Evolutionary conservation across 2,329 filamentous ascomycete species (phyloP), one percentile per base, ranked within the genome.

Genomic region (Fusarium sp.): DNA sequence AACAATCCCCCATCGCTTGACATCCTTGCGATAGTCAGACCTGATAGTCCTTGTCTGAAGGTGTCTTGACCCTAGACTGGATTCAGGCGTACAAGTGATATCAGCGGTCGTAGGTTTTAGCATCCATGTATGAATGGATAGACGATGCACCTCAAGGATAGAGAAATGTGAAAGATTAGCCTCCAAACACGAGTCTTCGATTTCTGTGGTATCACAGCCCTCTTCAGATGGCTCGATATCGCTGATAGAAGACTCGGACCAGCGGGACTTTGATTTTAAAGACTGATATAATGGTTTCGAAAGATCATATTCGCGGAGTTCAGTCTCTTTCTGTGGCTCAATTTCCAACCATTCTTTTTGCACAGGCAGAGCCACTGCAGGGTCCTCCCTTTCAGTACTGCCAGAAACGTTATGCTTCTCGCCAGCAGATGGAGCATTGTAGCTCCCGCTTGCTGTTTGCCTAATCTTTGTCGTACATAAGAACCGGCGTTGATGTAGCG

Each of bases 81-180:
- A 11, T 7, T 14, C 7, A 3, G 24, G 8, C 3, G 17, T n/a
- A 2, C 14, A 3, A 14, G 2, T 21, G 10, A 21, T 15, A 22
- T 9, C 36, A 28, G 3, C 15, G 13, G 36, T 17, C 0, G n/a
- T 42, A 3, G 49, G 49, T 10, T 40, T 52, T 15, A 52, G 17
- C n/a, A 52, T 38, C 49, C 49, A 52, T 5, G 36, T 52, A 14
- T 52, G 36, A 2, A 52, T 42, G n/a, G 49, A 52, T 21, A 52
- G 9, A 26, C 36, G 49, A 17, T 52, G 49, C 1, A 24, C 49
- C 36, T 52, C 21, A 9, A 52, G 28, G 6, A 22, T 3, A 6
- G 49, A 52, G 10, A 43, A 31, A 21, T 21, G 36, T 8, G 21
- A 10, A 4, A 42, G 17, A 11, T 19, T 33, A 1, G 40, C 36